These are phyloP conservation scores for Pseudomonodictys pantanalensis DNA, from an alignment of 495 filamentous ascomycete species.

Conservation along the genomic window DNA sequence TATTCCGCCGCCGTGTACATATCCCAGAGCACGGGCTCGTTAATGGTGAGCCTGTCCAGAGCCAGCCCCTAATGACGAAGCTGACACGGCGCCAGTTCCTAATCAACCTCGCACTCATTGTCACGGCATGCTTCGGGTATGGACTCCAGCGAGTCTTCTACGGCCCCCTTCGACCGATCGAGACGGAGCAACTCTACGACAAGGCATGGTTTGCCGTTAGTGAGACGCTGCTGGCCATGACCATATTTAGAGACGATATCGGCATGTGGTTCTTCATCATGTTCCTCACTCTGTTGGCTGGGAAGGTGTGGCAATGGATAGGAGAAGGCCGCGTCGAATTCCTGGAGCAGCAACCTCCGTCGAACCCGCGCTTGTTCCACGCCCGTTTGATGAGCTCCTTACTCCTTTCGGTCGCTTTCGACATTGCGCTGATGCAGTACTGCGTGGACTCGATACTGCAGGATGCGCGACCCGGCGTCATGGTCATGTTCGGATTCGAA, in stretches of 20 bases:
- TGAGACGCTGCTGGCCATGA: constrained; percentile 96
- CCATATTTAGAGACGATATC: constrained; percentile 94
- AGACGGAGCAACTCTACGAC: constrained; percentile 95
- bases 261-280: constrained; percentile 92
- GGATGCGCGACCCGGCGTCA: constrained; percentile 89
- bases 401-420: constrained; percentile 69
- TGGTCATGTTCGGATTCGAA: constrained; percentile 99
- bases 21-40: constrained; percentile 87
- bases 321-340: constrained; percentile 91
- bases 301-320: constrained; percentile 98
- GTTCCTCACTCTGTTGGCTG: constrained; percentile 88
- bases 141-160: constrained; percentile 87
- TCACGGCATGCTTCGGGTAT: constrained; percentile 72
- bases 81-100: constrained; percentile 54
- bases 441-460: constrained; percentile 76
- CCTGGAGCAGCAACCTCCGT: constrained; percentile 90
- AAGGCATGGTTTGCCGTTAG: constrained; percentile 96
- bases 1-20: constrained; percentile 96
- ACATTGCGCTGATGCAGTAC: constrained; percentile 74
- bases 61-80: not conserved
- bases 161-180: constrained; percentile 84
- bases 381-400: constrained; percentile 75
- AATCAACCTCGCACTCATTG: constrained; percentile 78
- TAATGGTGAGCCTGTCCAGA: constrained; percentile 65
- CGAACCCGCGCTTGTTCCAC: constrained; percentile 88